Evolutionary conservation across 139 green algal genomes (phyloP).

Genomic region (Coelastrella sp.): DNA sequence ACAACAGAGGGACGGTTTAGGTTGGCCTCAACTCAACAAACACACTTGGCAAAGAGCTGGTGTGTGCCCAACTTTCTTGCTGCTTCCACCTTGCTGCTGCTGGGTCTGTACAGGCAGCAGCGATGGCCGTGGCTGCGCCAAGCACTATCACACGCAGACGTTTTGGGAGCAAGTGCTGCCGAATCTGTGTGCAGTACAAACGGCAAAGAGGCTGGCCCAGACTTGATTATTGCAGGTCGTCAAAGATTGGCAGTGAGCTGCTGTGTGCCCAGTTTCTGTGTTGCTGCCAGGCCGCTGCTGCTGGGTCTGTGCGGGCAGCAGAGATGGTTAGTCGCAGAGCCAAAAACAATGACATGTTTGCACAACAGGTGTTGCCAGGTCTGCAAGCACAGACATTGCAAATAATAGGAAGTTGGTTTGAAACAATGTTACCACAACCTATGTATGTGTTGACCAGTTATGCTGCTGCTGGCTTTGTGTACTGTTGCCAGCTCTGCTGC

Average conservation of each 20-base stretch:
- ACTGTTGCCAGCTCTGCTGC: no score
- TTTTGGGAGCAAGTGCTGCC: slow-evolving; percentile 62
- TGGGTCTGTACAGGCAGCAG: background rate
- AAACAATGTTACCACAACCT: no score
- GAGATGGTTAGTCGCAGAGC: slow-evolving; percentile 1
- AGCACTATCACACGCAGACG: slow-evolving; percentile 73
- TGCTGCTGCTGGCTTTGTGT: no score
- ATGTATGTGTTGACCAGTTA: no score
- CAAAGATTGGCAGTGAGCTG: no score
- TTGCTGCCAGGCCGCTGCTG: background rate
- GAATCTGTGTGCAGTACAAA: slow-evolving; percentile 57
- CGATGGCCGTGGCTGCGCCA: slow-evolving; percentile 1
- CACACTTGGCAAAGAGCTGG: no score
- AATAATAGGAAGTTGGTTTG: no score
- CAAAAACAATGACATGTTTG: slow-evolving; percentile 63
- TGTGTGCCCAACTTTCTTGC: background rate
- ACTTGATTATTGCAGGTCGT: no score
- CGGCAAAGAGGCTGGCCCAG: no score
- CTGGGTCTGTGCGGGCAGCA: background rate
- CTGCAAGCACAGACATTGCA: slow-evolving; percentile 54
- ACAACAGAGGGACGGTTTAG: no score
- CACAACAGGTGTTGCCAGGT: slow-evolving; percentile 67
- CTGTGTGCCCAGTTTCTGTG: background rate
- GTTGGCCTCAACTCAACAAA: no score
- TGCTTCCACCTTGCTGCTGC: background rate